Evolutionary conservation across 805 yeast species (phyloP), one percentile per base, ranked within the genome.

Genomic region (Citeromyces matritensis): DNA sequence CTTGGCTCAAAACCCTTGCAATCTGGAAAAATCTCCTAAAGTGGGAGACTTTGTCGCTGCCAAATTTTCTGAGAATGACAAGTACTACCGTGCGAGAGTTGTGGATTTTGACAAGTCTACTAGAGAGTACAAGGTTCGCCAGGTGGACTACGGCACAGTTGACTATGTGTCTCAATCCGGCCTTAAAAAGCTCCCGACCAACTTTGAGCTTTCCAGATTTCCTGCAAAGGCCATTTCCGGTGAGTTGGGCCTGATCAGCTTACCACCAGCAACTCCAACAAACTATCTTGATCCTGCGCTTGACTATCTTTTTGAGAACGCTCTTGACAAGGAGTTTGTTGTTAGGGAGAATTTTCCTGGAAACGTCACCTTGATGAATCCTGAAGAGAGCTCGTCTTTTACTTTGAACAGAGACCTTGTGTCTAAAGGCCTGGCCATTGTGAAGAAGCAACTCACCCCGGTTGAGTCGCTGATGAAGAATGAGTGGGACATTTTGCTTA

Each of bases 361-460:
- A 15, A 64, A 60, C 26, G 66, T 64, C 12, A 58, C 70, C 8
- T 50, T 78, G 30, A 75, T 69, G 48, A 77, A 74, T 33, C 59
- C 75, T 1, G 64, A 60, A 32, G 58, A 65, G 30, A 70, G 73
- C 21, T 47, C 73, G 25, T 55, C 51, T 32, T 71, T 68, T 51
- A 68, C 81, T 23, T 60, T 78, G 40, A 77, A 77, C 53, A 60
- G 58, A 39, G 65, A 71, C 32, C 48, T 78, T 39, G 71, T 77
- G 15, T 48, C 57, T 34, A 63, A 65, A 30, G 85, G 84, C 21
- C 66, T 60, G 53, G 83, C 69, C 8, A 56, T 74, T 30, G 76
- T 74, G 15, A 58, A 59, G 21, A 58, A 59, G 35, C 42, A 40
- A 19, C 39, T 57, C 14, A 40, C 40, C 2, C 45, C 43, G 4